These are phyloP conservation scores for Phialophora macrospora DNA, from an alignment of 2,329 filamentous ascomycete genomes.

Conservation along the genomic window DNA sequence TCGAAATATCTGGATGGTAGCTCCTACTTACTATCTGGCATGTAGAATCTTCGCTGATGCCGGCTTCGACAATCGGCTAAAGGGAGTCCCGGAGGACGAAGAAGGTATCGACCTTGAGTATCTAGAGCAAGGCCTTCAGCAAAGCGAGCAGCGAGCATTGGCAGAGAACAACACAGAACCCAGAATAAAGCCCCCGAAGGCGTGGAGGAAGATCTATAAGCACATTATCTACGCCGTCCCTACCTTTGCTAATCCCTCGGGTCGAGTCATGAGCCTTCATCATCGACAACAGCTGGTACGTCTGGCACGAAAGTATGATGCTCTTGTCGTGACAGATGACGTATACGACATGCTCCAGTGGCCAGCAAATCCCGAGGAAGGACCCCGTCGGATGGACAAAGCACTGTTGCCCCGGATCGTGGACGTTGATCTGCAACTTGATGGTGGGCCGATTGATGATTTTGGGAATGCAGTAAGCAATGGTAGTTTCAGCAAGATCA, in stretches of 20 bases:
- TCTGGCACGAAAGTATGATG: conserved; percentile 79
- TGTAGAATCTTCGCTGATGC: conserved; percentile 84
- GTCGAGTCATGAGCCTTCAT: conserved; percentile 74
- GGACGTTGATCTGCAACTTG: conserved; percentile 74
- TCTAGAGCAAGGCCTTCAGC: conserved; percentile 58
- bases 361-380: conserved; percentile 51
- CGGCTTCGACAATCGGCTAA: conserved; percentile 70
- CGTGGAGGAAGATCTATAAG: conserved; percentile 77
- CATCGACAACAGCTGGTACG: conserved; percentile 71
- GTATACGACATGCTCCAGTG: conserved; percentile 94
- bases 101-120: conserved; percentile 74
- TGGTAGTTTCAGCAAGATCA: conserved; percentile 87
- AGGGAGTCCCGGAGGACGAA: conserved; percentile 74
- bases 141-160: conserved; percentile 54
- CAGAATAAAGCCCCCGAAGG: conserved; percentile 62
- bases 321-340: conserved; percentile 84
- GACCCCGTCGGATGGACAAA: conserved; percentile 43
- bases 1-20: conserved; percentile 75
- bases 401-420: conserved; percentile 71
- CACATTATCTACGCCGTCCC: conserved; percentile 89
- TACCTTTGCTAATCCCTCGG: conserved; percentile 86
- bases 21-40: conserved; percentile 82
- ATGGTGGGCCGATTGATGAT: conserved; percentile 62
- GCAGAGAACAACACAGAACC: conserved; percentile 48
- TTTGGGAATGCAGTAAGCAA: conserved; percentile 87